Conservation (phyloP, 176 grass and related monocot species). For the Avena eriantha region DNA sequence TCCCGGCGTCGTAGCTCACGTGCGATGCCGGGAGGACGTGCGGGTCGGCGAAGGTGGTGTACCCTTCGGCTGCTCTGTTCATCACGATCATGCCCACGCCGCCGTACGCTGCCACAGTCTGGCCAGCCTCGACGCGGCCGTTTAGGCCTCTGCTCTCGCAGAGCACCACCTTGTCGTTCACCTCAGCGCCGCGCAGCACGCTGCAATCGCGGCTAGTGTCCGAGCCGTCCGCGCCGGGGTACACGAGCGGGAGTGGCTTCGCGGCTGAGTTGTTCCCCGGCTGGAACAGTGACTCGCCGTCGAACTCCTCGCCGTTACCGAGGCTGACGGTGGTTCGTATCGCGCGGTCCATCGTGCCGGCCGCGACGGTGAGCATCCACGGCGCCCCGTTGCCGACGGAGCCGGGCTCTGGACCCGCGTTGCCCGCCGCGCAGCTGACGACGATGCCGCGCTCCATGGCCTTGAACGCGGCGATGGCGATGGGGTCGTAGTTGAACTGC, state of each 20-base stretch:
- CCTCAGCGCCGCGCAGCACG: constrained; percentile 54
- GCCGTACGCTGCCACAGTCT: constrained; percentile 54
- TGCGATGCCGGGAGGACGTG: constrained; percentile 71
- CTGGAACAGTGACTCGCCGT: constrained; percentile 83
- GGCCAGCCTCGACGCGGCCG: constrained; percentile 55
- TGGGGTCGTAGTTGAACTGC: constrained; percentile 81
- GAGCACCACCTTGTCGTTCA: constrained; percentile 64
- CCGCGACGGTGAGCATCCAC: constrained; percentile 91
- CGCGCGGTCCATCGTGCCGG: constrained; percentile 70
- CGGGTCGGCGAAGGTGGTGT: constrained; percentile 62
- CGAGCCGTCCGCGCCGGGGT: constrained; percentile 50
- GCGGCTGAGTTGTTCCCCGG: constrained; percentile 36
- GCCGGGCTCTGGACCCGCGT: constrained; percentile 48
- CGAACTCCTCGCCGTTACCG: constrained; percentile 67
- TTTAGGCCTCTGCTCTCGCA: constrained; percentile 64
- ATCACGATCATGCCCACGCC: constrained; percentile 69
- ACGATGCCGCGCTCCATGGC: constrained; percentile 83
- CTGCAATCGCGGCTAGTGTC: constrained; percentile 63
- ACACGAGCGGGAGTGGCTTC: constrained; percentile 53
- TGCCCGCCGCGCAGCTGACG: constrained; percentile 83
- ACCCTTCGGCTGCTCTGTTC: constrained; percentile 55
- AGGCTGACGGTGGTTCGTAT: constrained; percentile 72
- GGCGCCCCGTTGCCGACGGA: constrained; percentile 73
- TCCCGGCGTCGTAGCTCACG: constrained; percentile 59
- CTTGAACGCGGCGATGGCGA: constrained; percentile 68